phyloP scores from a whole-genome alignment of 2,329 filamentous ascomycete genomes.

The Nemania abortiva region DNA sequence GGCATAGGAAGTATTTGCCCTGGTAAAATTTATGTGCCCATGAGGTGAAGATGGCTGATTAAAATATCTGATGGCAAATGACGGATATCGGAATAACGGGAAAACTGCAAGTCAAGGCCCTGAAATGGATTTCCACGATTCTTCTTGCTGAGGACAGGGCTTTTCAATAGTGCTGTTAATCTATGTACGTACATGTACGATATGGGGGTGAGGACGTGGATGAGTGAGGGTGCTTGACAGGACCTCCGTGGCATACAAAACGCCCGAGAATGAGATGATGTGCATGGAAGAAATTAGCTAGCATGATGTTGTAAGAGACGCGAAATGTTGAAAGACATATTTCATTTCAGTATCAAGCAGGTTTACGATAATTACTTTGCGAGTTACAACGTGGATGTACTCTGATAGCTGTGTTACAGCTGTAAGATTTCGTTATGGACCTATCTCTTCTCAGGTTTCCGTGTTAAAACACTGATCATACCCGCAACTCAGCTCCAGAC shows the following conservation, averaged over 20 bases:
- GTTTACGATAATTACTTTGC: not conserved
- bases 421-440: not conserved
- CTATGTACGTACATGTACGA: slow-evolving; percentile 34
- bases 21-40: slow-evolving; percentile 3
- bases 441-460: not conserved
- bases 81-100: slow-evolving; percentile 12
- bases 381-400: not conserved
- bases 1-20: slow-evolving; percentile 5
- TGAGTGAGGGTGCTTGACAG: not conserved
- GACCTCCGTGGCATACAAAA: not conserved
- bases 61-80: slow-evolving; percentile 15
- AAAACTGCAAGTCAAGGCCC: not conserved
- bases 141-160: slow-evolving; percentile 6
- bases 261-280: not conserved
- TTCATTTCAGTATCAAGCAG: not conserved
- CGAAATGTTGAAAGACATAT: not conserved
- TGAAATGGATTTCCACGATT: slow-evolving; percentile 6
- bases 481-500: not conserved
- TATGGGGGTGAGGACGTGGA: slow-evolving; percentile 17
- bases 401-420: not conserved
- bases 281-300: not conserved
- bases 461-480: not conserved
- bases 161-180: slow-evolving; percentile 13
- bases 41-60: not conserved
- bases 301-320: not conserved